Base-by-base conservation (phyloP, 371 early-diverging fungal genomes). In the Mucor plumbeus region DNA sequence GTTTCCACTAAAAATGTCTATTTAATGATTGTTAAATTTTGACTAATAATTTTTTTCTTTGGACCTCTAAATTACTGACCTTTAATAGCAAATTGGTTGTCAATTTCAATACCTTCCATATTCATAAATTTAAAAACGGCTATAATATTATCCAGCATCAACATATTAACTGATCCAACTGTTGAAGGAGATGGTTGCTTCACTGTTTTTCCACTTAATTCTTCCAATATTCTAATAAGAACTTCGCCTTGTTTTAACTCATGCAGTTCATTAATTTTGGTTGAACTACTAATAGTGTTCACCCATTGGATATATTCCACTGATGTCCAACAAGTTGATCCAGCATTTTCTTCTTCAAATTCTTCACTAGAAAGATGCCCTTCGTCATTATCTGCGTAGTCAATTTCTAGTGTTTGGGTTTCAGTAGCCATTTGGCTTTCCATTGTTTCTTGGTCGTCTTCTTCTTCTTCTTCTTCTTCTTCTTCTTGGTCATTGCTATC, bases 41-140 rank as follows among this genome's bases (percentile, higher is more conserved):
- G 26, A 26, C 3, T 3, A 26, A 26, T 26, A 26, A 26, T 1
- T 26, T 26, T 26, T 26, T 26, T 26, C 3, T 3, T 26, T 26
- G 1, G 26, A 26, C 26, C 26, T 26, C 26, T 26, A 26, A 26
- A 31, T 33, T 34, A 55, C 62, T 58, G 68, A 79, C 82, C 82
- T 75, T 86, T 80, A 63, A 84, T 81, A 0, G 84, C 86, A 61
- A 74, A 86, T 19, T 74, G 58, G 13, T 84, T 85, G 26, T 84
- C 82, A 0, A 85, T 79, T 19, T 77, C 79, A 40, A 85, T 77
- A 7, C 84, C 85, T 33, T 85, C 84, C 7, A 82, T 73, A 26
- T 79, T 79, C 86, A 88, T 83, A 53, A 88, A 88, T 58, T 87
- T 84, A 73, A 88, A 85, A 0, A 80, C 86, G 8, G 81, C 75